phyloP scores from a whole-genome alignment of 2,329 filamentous ascomycete species.

The Colletotrichum costaricense region DNA sequence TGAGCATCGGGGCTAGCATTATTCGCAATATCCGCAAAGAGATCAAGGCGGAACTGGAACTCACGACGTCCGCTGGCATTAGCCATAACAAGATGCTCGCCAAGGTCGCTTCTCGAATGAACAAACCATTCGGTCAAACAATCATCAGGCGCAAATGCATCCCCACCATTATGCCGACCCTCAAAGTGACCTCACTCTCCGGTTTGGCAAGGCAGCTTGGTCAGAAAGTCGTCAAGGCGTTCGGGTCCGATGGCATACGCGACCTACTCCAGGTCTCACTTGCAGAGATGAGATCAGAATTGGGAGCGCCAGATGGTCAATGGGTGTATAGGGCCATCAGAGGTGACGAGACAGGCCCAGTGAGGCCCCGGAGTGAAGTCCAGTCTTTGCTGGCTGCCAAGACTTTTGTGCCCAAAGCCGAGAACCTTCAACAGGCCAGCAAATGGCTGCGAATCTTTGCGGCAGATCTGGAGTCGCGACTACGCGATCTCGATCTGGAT shows the following conservation, averaged over 20 bases:
- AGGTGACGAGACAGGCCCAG: background rate
- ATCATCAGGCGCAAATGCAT: background rate
- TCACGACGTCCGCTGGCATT: background rate
- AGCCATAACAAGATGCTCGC: background rate
- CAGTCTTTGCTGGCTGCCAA: background rate
- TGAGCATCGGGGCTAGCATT: background rate
- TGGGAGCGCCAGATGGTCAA: background rate
- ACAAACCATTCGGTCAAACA: background rate
- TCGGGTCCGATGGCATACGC: background rate
- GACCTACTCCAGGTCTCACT: background rate
- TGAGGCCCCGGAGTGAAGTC: background rate
- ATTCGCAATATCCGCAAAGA: background rate
- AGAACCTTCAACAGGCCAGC: background rate
- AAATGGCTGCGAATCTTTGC: background rate
- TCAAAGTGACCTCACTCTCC: background rate
- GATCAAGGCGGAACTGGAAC: background rate
- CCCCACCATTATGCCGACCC: background rate
- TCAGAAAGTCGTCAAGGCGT: background rate
- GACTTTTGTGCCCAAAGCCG: background rate
- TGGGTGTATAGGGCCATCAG: background rate
- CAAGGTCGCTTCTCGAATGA: background rate
- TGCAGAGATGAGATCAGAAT: background rate
- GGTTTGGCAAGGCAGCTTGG: background rate
- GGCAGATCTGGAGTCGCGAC: background rate
- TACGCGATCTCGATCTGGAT: background rate